phyloP scores from a whole-genome alignment of 2,329 filamentous ascomycete genomes.

The Penicillium sp. region DNA sequence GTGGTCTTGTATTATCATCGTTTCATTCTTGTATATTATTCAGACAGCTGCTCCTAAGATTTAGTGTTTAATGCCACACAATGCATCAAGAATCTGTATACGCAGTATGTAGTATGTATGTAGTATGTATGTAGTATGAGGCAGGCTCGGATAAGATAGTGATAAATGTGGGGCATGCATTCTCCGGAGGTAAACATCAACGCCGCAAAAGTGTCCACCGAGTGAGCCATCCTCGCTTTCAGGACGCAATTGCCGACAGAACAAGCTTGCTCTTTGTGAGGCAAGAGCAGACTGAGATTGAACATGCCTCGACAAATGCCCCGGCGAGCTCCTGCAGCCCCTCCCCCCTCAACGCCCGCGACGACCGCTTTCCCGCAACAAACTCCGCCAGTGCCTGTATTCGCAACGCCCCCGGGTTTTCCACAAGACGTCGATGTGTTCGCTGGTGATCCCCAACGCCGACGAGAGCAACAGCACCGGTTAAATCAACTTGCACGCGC shows the following conservation, averaged over 20 bases:
- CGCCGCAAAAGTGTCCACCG: slow-evolving; percentile 10
- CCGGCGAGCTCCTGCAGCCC: slow-evolving; percentile 10
- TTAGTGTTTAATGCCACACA: too few relatives aligned
- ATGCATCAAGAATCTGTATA: too few relatives aligned
- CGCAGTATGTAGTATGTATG: not conserved
- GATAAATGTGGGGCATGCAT: slow-evolving; percentile 7
- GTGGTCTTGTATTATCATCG: not conserved
- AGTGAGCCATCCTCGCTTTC: not conserved
- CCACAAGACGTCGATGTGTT: slow-evolving; percentile 5
- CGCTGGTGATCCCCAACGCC: not conserved
- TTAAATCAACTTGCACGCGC: not conserved
- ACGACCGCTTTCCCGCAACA: not conserved
- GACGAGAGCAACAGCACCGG: not conserved
- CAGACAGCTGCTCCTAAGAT: not conserved
- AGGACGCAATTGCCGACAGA: not conserved
- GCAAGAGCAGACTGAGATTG: not conserved
- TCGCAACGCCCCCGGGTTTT: slow-evolving; percentile 10
- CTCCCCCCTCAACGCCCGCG: slow-evolving; percentile 10
- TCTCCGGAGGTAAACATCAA: slow-evolving; percentile 11
- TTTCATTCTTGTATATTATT: not conserved
- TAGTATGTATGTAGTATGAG: not conserved
- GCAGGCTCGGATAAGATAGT: not conserved
- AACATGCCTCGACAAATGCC: slow-evolving; percentile 15
- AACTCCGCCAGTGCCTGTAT: slow-evolving; percentile 4
- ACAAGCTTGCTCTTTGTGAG: not conserved